Percentiles rank a stretch among this genome's conserved stretches.
phyloP scores from a whole-genome alignment of 371 early-diverging fungal species.

The Lichtheimia ornata region DNA sequence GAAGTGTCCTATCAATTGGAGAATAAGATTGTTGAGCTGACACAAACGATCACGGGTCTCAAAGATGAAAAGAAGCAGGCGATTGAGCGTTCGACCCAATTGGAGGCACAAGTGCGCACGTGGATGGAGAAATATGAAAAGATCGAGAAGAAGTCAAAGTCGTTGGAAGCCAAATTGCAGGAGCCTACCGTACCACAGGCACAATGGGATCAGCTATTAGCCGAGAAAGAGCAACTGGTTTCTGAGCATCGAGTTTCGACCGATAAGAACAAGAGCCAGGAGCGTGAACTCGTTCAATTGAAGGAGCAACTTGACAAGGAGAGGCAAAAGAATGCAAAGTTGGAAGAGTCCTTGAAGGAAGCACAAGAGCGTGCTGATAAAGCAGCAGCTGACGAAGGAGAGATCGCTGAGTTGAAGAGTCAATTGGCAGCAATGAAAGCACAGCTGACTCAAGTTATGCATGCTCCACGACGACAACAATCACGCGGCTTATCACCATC shows the following conservation, averaged over 20 bases:
- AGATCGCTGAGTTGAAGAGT: slow-evolving; percentile 42
- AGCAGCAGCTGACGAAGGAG: slow-evolving; percentile 30
- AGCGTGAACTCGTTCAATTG: slow-evolving; percentile 63
- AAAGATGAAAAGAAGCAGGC: slow-evolving; percentile 67
- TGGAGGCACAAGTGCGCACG: slow-evolving; percentile 62
- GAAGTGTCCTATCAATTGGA: slow-evolving; percentile 91
- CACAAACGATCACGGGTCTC: slow-evolving; percentile 71
- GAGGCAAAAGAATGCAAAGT: slow-evolving; percentile 67
- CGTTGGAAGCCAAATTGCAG: slow-evolving; percentile 43
- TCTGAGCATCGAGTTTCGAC: slow-evolving; percentile 40
- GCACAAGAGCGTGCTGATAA: slow-evolving; percentile 23
- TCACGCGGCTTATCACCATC: slow-evolving; percentile 32
- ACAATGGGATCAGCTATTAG: slow-evolving; percentile 56
- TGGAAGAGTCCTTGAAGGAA: slow-evolving; percentile 30
- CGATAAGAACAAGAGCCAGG: slow-evolving; percentile 58
- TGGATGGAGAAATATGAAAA: slow-evolving; percentile 74
- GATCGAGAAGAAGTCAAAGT: slow-evolving; percentile 43
- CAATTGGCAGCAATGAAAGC: slow-evolving; percentile 48
- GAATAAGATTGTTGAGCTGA: slow-evolving; percentile 92
- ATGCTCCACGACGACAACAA: slow-evolving; percentile 31
- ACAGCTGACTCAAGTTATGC: slow-evolving; percentile 42
- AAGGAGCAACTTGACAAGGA: slow-evolving; percentile 60
- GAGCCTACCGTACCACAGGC: slow-evolving; percentile 57
- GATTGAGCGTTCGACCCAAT: slow-evolving; percentile 42
- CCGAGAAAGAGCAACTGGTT: slow-evolving; percentile 39